Base-by-base conservation (phyloP, 805 yeast genomes). In the Jamesozyma spencerorum region DNA sequence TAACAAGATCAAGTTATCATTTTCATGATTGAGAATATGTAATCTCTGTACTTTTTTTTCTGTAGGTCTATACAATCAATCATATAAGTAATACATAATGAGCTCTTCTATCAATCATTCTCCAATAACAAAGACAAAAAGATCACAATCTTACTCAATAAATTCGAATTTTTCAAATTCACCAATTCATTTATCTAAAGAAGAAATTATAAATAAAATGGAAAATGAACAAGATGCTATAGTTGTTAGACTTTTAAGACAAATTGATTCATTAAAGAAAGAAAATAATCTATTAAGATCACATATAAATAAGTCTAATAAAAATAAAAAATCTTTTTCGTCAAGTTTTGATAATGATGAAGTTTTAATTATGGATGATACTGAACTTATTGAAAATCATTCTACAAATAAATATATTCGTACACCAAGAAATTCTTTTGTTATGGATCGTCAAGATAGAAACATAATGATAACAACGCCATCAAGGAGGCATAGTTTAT, bases 221-320 rank as follows among this genome's bases (percentile, higher is more conserved):
- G 84, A 77, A 47, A 68, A 73, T 42, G 81, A 77, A 51, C 84
- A 77, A 54, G 83, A 77, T 47, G 79, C 77, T 2, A 70, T 75
- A 14, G 82, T 77, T 18, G 57, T 77, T 41, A 69, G 66, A 50
- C 55, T 76, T 34, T 66, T 75, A 70, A 69, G 68, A 47, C 79
- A 77, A 47, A 71, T 77, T 15, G 68, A 69, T 28, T 31, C 41
- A 5, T 57, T 76, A 34, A 71, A 69, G 47, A 70, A 66, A 14
- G 80, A 75, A 46, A 75, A 73, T 48, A 62, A 57, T 31, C 48
- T 51, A 19, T 55, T 74, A 45, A 57, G 54, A 33, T 44, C 46
- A 30, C 51, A 57, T 31, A 31, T 61, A 27, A 40, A 37, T 30
- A 13, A 22, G 6, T 31, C 34, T 7, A 31, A 42, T 11, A 40